phyloP scores from a whole-genome alignment of 2,329 filamentous ascomycete species.

The Chrysoporthe austroafricana region DNA sequence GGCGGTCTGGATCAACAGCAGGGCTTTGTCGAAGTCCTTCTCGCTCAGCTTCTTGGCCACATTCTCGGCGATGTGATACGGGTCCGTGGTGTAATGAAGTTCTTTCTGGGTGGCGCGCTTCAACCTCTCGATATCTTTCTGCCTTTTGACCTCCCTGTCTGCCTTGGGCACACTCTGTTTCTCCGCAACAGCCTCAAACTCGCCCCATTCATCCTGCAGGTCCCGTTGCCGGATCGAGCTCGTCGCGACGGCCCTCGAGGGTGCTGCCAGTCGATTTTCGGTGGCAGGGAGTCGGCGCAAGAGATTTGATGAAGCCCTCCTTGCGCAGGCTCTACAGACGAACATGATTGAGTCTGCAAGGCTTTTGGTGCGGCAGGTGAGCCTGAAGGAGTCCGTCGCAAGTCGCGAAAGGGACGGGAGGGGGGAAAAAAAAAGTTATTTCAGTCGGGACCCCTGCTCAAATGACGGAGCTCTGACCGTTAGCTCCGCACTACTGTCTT shows the following conservation, averaged over 20 bases:
- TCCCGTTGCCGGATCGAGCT: conserved; percentile 15
- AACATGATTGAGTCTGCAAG: conserved; percentile 40
- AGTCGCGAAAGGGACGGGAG: neutral
- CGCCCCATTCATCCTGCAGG: conserved; percentile 16
- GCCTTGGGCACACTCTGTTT: conserved; percentile 29
- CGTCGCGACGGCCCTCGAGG: conserved; percentile 25
- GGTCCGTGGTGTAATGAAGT: conserved; percentile 68
- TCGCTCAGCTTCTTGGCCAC: conserved; percentile 64
- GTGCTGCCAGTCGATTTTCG: conserved; percentile 26
- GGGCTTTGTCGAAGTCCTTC: conserved; percentile 67
- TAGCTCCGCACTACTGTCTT: neutral
- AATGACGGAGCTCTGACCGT: neutral
- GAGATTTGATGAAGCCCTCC: conserved; percentile 33
- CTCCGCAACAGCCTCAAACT: conserved; percentile 14
- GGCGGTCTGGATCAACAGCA: conserved; percentile 69
- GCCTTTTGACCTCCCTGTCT: conserved; percentile 34
- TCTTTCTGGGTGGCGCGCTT: conserved; percentile 48
- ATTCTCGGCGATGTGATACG: conserved; percentile 71
- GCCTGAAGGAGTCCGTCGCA: neutral
- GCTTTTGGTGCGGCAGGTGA: conserved; percentile 9
- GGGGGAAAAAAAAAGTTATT: neutral
- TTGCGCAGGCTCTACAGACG: conserved; percentile 43
- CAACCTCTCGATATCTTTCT: conserved; percentile 35
- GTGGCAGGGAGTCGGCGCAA: conserved; percentile 20
- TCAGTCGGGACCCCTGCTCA: neutral